Evolutionary conservation across 1,284 basidiomycete genomes (phyloP).

Genomic region (Leccinum pallidistipes): DNA sequence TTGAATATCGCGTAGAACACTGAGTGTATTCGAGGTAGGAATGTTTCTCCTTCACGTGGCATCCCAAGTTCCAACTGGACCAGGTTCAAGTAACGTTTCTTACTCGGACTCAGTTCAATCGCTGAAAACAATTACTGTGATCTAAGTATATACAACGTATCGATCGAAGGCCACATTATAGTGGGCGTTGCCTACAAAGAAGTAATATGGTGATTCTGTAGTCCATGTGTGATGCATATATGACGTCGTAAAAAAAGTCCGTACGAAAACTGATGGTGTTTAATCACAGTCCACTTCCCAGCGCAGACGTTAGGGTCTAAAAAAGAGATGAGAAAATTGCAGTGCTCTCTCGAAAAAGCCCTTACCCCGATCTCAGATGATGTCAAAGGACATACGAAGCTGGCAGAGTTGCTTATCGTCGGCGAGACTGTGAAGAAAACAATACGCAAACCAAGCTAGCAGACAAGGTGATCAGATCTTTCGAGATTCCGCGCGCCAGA

Average conservation of each 20-base stretch:
- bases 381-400: conserved; percentile 67
- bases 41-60: conserved; percentile 60
- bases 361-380: conserved; percentile 30
- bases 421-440: conserved; percentile 70
- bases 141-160: not conserved
- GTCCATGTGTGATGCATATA: conserved; percentile 22
- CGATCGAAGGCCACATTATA: not conserved
- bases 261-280: conserved; percentile 1
- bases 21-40: conserved; percentile 78
- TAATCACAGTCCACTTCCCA: conserved; percentile 10
- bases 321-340: conserved; percentile 10
- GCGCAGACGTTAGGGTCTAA: conserved; percentile 18
- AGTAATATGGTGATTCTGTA: not conserved
- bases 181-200: not conserved
- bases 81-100: not conserved
- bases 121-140: not conserved
- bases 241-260: conserved; percentile 9
- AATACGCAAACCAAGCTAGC: conserved; percentile 61
- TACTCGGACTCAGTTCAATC: not conserved
- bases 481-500: not conserved
- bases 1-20: conserved; percentile 91
- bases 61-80: conserved; percentile 29
- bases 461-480: conserved; percentile 12
- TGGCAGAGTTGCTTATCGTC: conserved; percentile 63
- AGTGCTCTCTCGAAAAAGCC: not conserved